Base-by-base conservation (phyloP, 805 yeast species). In the Metschnikowia reukaufii region DNA sequence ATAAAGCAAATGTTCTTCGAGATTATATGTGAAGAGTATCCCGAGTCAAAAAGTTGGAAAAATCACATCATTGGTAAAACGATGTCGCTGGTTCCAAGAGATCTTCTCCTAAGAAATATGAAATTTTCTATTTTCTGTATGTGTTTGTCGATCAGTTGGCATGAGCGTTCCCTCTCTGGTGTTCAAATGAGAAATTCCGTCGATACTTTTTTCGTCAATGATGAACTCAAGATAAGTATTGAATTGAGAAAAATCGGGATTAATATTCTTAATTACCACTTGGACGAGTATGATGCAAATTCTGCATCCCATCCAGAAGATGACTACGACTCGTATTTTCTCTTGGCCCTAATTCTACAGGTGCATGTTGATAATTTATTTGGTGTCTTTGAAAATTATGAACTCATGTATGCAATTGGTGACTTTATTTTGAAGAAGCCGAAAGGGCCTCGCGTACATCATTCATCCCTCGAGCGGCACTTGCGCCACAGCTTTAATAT, bases 371-470 rank as follows among this genome's bases (percentile, higher is more conserved):
- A 74, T 50, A 62, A 57, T 42, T 55, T 57, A 12, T 70, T 62
- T 41, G 70, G 73, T 20, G 69, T 74, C 0, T 71, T 60, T 49
- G 79, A 74, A 50, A 74, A 74, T 51, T 68, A 62, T 32, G 74
- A 70, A 38, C 60, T 70, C 33, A 55, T 72, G 8, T 71, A 61
- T 51, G 73, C 74, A 1, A 70, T 72, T 34, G 77, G 75, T 2
- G 76, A 70, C 39, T 58, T 58, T 37, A 54, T 68, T 2, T 47
- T 66, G 18, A 54, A 50, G 31, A 44, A 51, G 18, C 38, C 47
- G 12, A 34, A 36, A 17, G 31, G 40, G 23, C 59, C 59, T 23
- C 61, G 61, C 25, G 56, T 56, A 13, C 58, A 65, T 20, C 34
- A 23, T 23, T 35, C 56, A 1, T 49, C 57, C 2, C 37, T 48